phyloP scores from a whole-genome alignment of 768 basidiomycete genomes.

The Lentinula sp. region DNA sequence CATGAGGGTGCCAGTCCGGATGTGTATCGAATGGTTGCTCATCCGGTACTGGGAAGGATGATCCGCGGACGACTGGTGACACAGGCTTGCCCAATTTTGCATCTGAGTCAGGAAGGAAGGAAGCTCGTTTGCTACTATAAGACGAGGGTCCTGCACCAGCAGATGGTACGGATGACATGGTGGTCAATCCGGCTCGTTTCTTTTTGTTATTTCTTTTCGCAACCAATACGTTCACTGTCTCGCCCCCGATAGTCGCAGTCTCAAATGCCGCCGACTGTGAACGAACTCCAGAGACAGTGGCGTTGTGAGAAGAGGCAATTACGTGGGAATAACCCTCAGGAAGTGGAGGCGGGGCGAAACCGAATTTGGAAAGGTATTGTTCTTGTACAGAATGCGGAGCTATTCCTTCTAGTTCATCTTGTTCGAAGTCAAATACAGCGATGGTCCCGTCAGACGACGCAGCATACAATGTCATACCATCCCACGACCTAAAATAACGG shows the following conservation, averaged over 20 bases:
- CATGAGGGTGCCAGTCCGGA: conserved; percentile 28
- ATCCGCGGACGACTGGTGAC: conserved; percentile 20
- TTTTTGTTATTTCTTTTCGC: conserved; percentile 64
- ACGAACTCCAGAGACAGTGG: conserved; percentile 15
- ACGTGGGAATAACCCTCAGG: conserved; percentile 69
- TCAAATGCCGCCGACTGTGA: conserved; percentile 19
- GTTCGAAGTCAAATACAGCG: conserved; percentile 79
- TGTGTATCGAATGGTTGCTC: conserved; percentile 43
- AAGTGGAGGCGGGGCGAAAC: conserved; percentile 60
- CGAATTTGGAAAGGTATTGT: conserved; percentile 78
- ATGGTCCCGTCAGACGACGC: conserved; percentile 96
- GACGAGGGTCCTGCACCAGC: conserved; percentile 18
- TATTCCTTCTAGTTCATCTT: conserved; percentile 76
- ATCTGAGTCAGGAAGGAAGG: conserved; percentile 23
- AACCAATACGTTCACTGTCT: conserved; percentile 66
- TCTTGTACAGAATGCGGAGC: conserved; percentile 68
- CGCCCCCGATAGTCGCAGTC: conserved; percentile 37
- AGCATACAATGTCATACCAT: conserved; percentile 88
- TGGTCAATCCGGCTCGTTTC: conserved; percentile 41
- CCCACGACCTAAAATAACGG: conserved; percentile 64
- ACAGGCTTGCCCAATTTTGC: conserved; percentile 10
- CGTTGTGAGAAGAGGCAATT: conserved; percentile 12
- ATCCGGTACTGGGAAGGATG: conserved; percentile 41
- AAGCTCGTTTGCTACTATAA: conserved; percentile 27
- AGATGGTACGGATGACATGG: conserved; percentile 13